Conservation (phyloP, 495 filamentous ascomycete genomes). For the Parathielavia hyrcaniae region DNA sequence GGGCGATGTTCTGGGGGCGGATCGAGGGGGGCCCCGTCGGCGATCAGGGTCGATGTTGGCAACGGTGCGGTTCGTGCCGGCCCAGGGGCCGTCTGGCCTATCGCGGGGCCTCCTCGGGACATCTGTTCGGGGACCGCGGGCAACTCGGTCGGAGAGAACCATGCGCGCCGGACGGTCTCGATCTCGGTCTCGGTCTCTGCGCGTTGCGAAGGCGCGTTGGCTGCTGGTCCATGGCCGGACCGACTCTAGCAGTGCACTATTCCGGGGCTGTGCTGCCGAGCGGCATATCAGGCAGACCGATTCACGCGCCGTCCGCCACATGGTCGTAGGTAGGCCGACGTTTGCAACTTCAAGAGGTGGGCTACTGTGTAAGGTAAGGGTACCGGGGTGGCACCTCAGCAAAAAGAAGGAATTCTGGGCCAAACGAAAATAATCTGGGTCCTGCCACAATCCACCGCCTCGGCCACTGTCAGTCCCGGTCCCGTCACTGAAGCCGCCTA, state of each 20-base stretch:
- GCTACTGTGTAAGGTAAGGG: too few relatives aligned
- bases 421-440: too few relatives aligned
- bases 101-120: constrained; percentile 33
- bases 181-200: constrained; percentile 34
- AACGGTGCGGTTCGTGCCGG: constrained; percentile 69
- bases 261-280: constrained; percentile 18
- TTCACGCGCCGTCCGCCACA: constrained; percentile 32
- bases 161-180: constrained; percentile 59
- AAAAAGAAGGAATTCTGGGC: too few relatives aligned
- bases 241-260: constrained; percentile 12
- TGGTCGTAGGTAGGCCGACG: constrained; percentile 16
- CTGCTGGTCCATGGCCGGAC: constrained; percentile 30
- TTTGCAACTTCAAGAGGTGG: too few relatives aligned
- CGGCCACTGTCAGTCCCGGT: too few relatives aligned
- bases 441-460: too few relatives aligned
- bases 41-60: constrained; percentile 46
- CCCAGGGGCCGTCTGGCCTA: constrained; percentile 58
- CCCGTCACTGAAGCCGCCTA: too few relatives aligned
- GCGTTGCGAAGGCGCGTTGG: constrained; percentile 34
- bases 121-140: constrained; percentile 38
- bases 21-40: constrained; percentile 33
- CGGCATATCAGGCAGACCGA: constrained; percentile 35
- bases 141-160: constrained; percentile 70
- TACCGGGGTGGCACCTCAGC: too few relatives aligned
- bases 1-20: constrained; percentile 9